phyloP scores from a whole-genome alignment of 2,329 filamentous ascomycete species.

The Diaporthe eres region DNA sequence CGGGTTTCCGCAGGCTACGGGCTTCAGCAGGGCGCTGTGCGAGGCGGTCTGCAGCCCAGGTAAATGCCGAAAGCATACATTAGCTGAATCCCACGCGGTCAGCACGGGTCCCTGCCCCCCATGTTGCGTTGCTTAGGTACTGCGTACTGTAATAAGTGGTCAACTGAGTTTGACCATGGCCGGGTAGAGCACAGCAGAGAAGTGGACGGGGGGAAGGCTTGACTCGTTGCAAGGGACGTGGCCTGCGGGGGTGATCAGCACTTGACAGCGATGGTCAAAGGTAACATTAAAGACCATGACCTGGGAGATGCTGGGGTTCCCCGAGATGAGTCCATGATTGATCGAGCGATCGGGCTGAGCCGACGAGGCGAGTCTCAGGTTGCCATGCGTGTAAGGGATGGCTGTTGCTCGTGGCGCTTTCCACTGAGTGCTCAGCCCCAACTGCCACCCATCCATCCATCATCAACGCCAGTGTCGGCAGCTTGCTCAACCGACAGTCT shows the following conservation, averaged over 20 bases:
- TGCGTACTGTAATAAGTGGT: not conserved
- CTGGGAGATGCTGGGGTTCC: conserved; percentile 7
- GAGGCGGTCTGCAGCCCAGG: conserved; percentile 12
- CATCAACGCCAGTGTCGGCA: not conserved
- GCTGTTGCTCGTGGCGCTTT: not conserved
- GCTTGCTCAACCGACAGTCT: not conserved
- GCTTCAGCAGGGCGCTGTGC: not conserved
- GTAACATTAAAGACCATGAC: not conserved
- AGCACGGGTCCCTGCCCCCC: not conserved
- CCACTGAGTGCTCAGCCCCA: not conserved
- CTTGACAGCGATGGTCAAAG: not conserved
- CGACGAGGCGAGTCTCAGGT: conserved; percentile 25
- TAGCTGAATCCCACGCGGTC: not conserved
- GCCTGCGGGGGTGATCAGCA: conserved; percentile 21
- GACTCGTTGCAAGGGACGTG: conserved; percentile 25
- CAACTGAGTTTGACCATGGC: not conserved
- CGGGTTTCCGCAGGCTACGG: not conserved
- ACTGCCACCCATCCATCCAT: not conserved
- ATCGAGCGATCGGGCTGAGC: conserved; percentile 30
- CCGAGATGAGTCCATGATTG: conserved; percentile 19
- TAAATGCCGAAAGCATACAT: conserved; percentile 5
- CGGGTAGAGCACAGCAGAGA: not conserved
- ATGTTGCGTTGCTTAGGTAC: too few relatives aligned
- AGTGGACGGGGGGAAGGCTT: not conserved
- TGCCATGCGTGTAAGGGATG: not conserved